Conservation (phyloP, 495 filamentous ascomycete species). For the Daldinia caldariorum region DNA sequence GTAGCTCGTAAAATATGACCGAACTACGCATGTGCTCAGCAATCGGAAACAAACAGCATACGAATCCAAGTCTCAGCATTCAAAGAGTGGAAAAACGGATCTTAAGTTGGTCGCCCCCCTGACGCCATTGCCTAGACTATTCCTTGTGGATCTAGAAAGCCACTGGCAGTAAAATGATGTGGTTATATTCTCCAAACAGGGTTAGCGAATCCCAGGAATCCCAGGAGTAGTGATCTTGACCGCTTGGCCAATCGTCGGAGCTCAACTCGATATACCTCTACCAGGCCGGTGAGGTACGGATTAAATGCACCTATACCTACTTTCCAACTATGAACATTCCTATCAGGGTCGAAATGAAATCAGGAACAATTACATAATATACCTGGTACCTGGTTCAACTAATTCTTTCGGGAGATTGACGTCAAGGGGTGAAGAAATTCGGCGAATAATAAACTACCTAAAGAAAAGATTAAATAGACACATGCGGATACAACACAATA, state of each 20-base stretch:
- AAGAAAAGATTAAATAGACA: slow-evolving; percentile 1
- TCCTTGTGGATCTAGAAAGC: background rate
- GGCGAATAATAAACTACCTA: background rate
- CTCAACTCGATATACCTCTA: background rate
- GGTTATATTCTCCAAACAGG: background rate
- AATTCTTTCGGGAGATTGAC: slow-evolving; percentile 15
- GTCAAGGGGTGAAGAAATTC: background rate
- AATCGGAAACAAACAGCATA: slow-evolving; percentile 3
- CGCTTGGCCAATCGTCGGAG: background rate
- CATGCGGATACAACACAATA: background rate
- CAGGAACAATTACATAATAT: slow-evolving; percentile 2
- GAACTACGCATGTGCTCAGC: background rate
- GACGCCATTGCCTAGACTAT: background rate
- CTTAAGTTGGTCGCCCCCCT: background rate
- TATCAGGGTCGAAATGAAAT: too few species aligned
- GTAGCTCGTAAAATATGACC: background rate
- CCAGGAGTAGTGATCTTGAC: background rate
- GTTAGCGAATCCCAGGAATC: background rate
- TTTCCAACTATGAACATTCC: too few species aligned
- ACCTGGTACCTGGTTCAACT: background rate
- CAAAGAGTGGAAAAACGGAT: background rate
- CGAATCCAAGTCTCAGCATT: slow-evolving; percentile 4
- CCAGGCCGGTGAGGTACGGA: too few species aligned
- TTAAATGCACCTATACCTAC: too few species aligned
- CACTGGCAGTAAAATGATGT: slow-evolving; percentile 3